A percentile compares a stretch with the other conserved stretches of the same genome.
phyloP scores from a whole-genome alignment of 352 stramenopile genomes.

The Peronospora belbahrii region DNA sequence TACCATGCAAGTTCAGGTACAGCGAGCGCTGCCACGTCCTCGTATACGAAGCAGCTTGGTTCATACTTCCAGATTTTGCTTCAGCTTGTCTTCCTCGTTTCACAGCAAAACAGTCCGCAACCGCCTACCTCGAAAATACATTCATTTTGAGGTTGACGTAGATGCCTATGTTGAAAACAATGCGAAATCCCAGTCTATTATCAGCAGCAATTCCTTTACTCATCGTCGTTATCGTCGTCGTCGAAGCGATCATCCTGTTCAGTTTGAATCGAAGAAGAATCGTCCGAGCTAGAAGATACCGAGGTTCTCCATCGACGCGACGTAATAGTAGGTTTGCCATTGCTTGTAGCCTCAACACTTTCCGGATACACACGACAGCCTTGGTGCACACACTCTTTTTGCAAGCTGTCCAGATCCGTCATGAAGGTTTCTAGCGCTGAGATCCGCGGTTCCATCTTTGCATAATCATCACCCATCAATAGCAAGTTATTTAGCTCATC shows the following conservation, averaged over 20 bases:
- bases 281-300: constrained; percentile 30
- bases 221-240: constrained; percentile 28
- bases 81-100: background rate
- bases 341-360: constrained; percentile 8
- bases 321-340: constrained; percentile 13
- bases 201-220: constrained; percentile 5
- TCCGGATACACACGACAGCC: constrained; percentile 37
- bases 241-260: constrained; percentile 25
- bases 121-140: too few species aligned
- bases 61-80: background rate
- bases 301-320: constrained; percentile 8
- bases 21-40: too few species aligned
- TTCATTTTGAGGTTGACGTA: background rate
- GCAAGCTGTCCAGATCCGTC: constrained; percentile 21
- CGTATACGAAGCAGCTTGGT: too few species aligned
- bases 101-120: too few species aligned
- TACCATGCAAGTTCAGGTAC: too few species aligned
- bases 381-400: constrained; percentile 28
- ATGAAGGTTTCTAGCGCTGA: constrained; percentile 38
- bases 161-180: too few species aligned
- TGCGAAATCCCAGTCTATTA: background rate
- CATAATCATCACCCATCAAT: constrained; percentile 6
- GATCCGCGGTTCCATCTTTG: background rate
- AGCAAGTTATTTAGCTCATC: constrained; percentile 35
- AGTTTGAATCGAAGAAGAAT: constrained; percentile 31